Percentiles rank a stretch among this genome's conserved stretches.
These are phyloP conservation scores for Blastocystis hominis DNA, from an alignment of 352 stramenopile species.

Conservation along the genomic window DNA sequence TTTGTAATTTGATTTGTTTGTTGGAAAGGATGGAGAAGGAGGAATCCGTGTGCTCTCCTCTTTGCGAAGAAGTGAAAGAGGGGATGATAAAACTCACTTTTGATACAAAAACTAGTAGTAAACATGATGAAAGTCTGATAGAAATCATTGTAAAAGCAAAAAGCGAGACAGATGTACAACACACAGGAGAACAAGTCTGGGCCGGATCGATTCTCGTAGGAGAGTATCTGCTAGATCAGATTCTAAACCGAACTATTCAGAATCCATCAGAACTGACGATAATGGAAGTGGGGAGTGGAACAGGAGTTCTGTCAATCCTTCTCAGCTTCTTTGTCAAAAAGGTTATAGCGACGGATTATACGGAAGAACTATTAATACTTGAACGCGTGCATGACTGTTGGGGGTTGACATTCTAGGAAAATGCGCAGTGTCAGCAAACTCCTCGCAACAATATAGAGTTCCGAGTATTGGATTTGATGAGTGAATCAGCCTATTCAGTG, in stretches of 20 bases:
- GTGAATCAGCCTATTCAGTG: neutral
- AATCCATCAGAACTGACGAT: neutral
- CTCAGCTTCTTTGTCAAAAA: neutral
- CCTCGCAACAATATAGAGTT: neutral
- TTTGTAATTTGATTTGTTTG: neutral
- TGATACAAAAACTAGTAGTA: neutral
- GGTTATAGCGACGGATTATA: slow-evolving; percentile 31
- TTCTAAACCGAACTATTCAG: neutral
- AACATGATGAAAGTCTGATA: neutral
- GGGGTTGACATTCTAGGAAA: neutral
- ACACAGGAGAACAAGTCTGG: slow-evolving; percentile 35
- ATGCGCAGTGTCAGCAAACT: neutral
- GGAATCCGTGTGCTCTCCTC: neutral
- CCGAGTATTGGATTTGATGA: neutral
- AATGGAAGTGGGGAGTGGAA: slow-evolving; percentile 22
- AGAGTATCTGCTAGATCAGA: neutral
- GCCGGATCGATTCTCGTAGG: neutral
- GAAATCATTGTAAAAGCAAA: neutral
- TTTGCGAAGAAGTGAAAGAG: neutral
- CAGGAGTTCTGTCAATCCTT: neutral
- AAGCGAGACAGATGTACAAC: neutral
- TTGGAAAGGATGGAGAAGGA: neutral
- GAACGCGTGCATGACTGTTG: neutral
- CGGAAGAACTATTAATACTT: neutral
- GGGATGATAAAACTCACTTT: neutral